Conservation (phyloP, 495 filamentous ascomycete species). For the Xylaria scruposa region DNA sequence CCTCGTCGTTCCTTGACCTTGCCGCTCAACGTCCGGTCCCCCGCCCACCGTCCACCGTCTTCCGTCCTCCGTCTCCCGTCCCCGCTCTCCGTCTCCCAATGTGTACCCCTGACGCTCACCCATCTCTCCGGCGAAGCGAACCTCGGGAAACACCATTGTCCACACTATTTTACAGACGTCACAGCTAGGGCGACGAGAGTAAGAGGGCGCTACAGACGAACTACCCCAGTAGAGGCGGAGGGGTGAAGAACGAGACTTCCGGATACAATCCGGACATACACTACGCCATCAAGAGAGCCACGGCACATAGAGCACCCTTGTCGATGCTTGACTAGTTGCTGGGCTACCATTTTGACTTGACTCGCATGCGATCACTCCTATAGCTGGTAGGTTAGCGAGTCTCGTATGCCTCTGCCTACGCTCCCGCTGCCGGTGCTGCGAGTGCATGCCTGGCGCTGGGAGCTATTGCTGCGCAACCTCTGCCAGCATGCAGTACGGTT, state of each 20-base stretch:
- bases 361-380: constrained; percentile 14
- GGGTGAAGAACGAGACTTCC: not conserved
- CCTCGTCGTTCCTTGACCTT: not conserved
- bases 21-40: constrained; percentile 3
- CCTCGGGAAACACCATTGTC: constrained; percentile 19
- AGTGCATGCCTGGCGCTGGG: not conserved
- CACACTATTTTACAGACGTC: not conserved
- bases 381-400: constrained; percentile 19
- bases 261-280: constrained; percentile 6
- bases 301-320: not conserved
- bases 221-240: not conserved
- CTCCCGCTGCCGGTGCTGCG: not conserved
- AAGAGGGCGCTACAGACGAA: not conserved
- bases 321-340: constrained; percentile 19
- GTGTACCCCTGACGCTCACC: constrained; percentile 13
- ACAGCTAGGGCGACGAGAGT: not conserved
- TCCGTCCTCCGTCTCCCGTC: not conserved
- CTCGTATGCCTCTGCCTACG: not conserved
- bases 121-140: constrained; percentile 15
- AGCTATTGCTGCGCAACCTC: not conserved
- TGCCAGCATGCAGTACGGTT: not conserved
- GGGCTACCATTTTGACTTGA: constrained; percentile 7
- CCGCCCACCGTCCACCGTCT: not conserved
- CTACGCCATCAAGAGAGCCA: not conserved
- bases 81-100: constrained; percentile 17